Conservation (phyloP, 2,329 filamentous ascomycete species). For the Aspergillus sp. region DNA sequence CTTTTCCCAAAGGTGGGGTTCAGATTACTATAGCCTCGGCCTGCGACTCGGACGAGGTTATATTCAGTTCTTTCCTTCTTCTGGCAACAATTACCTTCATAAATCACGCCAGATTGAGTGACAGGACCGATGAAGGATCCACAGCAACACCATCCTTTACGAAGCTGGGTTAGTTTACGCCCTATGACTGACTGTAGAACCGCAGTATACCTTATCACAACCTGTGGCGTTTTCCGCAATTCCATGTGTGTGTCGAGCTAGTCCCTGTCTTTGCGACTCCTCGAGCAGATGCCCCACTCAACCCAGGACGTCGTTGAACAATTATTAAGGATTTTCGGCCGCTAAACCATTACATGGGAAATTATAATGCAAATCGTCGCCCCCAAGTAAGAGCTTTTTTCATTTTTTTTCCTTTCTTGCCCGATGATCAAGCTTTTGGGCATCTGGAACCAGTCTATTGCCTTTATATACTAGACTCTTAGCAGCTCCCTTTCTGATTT, state of each 20-base stretch:
- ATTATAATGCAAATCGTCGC: constrained; percentile 14
- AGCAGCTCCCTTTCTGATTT: background rate
- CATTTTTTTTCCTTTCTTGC: constrained; percentile 5
- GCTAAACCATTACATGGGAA: background rate
- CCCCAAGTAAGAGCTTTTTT: background rate
- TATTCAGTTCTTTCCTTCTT: background rate
- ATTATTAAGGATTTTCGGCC: constrained; percentile 12
- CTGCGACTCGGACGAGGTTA: constrained; percentile 8
- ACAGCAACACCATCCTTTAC: background rate
- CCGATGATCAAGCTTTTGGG: constrained; percentile 6
- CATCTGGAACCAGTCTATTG: background rate
- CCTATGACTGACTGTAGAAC: background rate
- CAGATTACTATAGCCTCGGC: constrained; percentile 10
- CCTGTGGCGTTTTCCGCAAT: background rate
- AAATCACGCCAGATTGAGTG: constrained; percentile 1
- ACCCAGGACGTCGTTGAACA: constrained; percentile 1
- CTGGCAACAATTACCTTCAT: background rate
- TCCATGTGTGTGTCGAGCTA: background rate
- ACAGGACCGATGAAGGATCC: constrained; percentile 1
- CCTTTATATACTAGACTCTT: background rate
- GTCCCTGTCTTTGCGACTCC: background rate
- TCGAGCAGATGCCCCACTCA: constrained; percentile 12
- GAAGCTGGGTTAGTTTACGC: background rate
- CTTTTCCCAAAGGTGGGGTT: constrained; percentile 5
- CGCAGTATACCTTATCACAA: background rate